These are phyloP conservation scores for Phycomyces blakesleeanus DNA, from an alignment of 192 early-diverging fungal species.

Conservation along the genomic window DNA sequence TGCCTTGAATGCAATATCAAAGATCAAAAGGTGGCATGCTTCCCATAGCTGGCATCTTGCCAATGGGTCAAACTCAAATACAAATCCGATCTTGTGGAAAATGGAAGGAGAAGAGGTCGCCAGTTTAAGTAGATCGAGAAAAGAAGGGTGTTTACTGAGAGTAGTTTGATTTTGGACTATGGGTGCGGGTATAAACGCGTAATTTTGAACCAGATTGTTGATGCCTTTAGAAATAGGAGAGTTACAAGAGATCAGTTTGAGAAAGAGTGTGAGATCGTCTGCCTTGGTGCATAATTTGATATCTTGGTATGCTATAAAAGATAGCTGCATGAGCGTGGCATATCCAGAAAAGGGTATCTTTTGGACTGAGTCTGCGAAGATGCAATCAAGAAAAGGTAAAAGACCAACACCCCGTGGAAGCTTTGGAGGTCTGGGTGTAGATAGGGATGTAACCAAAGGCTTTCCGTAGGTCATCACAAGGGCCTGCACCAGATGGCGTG, in stretches of 20 bases:
- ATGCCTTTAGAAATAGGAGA: background rate
- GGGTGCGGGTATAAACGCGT: conserved; percentile 1
- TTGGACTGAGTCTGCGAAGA: background rate
- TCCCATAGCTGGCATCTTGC: background rate
- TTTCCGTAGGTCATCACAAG: background rate
- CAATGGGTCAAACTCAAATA: conserved; percentile 1
- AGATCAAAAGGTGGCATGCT: background rate
- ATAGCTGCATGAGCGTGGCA: background rate
- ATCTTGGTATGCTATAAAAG: background rate
- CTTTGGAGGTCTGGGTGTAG: too few species aligned
- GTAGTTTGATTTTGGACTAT: too few species aligned
- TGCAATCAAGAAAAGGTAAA: too few species aligned
- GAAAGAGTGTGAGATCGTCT: background rate
- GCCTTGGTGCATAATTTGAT: background rate
- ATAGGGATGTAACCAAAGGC: background rate
- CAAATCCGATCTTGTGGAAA: background rate
- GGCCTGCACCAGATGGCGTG: background rate
- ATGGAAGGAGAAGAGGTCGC: background rate
- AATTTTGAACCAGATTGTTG: background rate
- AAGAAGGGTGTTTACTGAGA: background rate
- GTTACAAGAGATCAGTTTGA: background rate
- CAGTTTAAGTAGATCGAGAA: background rate
- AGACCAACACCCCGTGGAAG: too few species aligned
- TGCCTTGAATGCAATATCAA: background rate
- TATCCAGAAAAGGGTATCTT: conserved; percentile 3